These are phyloP conservation scores for Lathyrus tuberosus DNA, from an alignment of 306 rosid genomes.

Conservation along the genomic window DNA sequence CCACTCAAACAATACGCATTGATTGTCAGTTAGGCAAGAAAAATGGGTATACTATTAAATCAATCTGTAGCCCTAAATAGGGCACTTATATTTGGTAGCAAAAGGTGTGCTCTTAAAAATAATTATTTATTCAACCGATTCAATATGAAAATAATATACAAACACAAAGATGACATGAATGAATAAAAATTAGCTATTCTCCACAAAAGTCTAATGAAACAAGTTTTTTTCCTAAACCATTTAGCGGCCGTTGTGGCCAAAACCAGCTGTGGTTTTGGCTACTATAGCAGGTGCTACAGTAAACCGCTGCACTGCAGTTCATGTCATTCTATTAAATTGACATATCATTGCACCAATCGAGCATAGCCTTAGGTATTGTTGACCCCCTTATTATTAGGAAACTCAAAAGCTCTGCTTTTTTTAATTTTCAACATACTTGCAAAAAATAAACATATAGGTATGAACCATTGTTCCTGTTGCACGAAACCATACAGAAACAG, in stretches of 20 bases:
- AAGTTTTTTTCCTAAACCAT: not conserved
- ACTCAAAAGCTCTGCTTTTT: not conserved
- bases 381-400: not conserved
- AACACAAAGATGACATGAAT: not conserved
- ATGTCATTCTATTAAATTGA: not conserved
- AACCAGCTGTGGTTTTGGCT: not conserved
- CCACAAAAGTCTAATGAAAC: not conserved
- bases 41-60: not conserved
- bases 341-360: not conserved
- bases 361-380: not conserved
- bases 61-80: not conserved
- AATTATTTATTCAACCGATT: not conserved
- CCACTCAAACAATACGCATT: not conserved
- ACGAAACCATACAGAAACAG: slow-evolving; percentile 1
- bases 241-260: not conserved
- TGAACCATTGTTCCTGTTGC: not conserved
- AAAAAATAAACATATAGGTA: not conserved
- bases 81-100: not conserved
- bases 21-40: slow-evolving; percentile 2
- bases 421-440: not conserved
- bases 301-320: not conserved
- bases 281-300: not conserved
- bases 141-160: not conserved
- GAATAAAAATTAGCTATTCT: not conserved
- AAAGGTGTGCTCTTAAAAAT: not conserved